Conservation (phyloP, 331 rosid genomes). For the Prunus yedoensis region DNA sequence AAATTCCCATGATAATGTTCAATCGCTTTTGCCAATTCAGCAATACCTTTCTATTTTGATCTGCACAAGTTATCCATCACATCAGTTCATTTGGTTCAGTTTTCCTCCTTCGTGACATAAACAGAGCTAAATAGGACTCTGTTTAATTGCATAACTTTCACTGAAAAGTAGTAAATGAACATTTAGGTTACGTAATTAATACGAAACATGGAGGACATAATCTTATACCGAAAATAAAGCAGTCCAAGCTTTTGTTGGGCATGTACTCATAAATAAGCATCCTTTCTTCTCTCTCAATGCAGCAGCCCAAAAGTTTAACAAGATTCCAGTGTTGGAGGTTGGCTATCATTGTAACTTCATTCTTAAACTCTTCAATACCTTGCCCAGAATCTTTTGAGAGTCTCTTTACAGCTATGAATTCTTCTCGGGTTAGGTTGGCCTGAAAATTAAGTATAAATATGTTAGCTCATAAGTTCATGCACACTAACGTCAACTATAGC, state of each 20-base stretch:
- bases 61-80: slow-evolving; percentile 1
- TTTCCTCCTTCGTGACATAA: background rate
- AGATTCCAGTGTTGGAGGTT: slow-evolving; percentile 58
- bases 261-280: slow-evolving; percentile 11
- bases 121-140: background rate
- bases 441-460: background rate
- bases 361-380: slow-evolving; percentile 25
- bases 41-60: background rate
- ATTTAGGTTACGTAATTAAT: too few species aligned
- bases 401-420: slow-evolving; percentile 28
- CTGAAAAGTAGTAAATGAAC: too few species aligned
- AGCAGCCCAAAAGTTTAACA: slow-evolving; percentile 37
- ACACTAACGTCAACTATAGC: background rate
- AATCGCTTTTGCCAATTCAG: slow-evolving; percentile 14
- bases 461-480: background rate
- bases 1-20: slow-evolving; percentile 28
- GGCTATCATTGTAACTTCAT: slow-evolving; percentile 32
- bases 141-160: background rate
- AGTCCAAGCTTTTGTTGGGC: slow-evolving; percentile 8
- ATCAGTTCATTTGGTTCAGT: too few species aligned
- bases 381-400: slow-evolving; percentile 22
- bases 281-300: slow-evolving; percentile 15
- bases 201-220: background rate
- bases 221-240: slow-evolving; percentile 14
- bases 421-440: slow-evolving; percentile 17